Evolutionary conservation across 495 filamentous ascomycete genomes (phyloP), one percentile per base, ranked within the genome.

Genomic region (Penicillium canariense): DNA sequence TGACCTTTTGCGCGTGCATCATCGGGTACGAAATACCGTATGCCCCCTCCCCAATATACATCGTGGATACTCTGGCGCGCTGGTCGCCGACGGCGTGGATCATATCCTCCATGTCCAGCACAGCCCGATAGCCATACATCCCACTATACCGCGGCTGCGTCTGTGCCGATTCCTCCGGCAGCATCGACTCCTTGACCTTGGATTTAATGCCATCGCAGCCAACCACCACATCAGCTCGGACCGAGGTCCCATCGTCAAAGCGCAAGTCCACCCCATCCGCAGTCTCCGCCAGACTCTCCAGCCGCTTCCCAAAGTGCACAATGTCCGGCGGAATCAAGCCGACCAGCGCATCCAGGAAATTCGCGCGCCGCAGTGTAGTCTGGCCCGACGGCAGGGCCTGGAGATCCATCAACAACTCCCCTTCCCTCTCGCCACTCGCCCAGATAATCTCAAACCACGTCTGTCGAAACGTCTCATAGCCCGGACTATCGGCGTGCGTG

Each of bases 21-120:
- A 89, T 85, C 0, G 86, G 85, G 61, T 84, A 88, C 0, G 85
- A 87, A 12, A 88, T 72, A 0, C 82, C 67, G 56, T 86, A 83
- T 0, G 75, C 76, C 32, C 82, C 77, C 7, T 80, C 70, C 0
- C 85, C 86, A 48, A 87, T 60, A 60, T 84, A 82, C 48, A 83
- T 62, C 28, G 80, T 76, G 25, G 71, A 69, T n/a, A 83, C 83
- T 15, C 67, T 57, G 0, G 79, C 77, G 0, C 72, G 52, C 40
- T 75, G 71, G 11, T 82, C 78, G 35, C 84, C 83, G 20, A 86
- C 61, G 9, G 76, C 67, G 10, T 70, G 52, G 12, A 79, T 71
- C 42, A 83, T 81, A 12, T 78, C 71, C 17, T 80, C 80, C 73
- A 84, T 85, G n/a, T 83, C 80, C 8, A 87, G 60, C 36, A 86